Evolutionary conservation across 352 stramenopile species (phyloP), one percentile per base, ranked within the genome.

Genomic region (Pythium biforme): DNA sequence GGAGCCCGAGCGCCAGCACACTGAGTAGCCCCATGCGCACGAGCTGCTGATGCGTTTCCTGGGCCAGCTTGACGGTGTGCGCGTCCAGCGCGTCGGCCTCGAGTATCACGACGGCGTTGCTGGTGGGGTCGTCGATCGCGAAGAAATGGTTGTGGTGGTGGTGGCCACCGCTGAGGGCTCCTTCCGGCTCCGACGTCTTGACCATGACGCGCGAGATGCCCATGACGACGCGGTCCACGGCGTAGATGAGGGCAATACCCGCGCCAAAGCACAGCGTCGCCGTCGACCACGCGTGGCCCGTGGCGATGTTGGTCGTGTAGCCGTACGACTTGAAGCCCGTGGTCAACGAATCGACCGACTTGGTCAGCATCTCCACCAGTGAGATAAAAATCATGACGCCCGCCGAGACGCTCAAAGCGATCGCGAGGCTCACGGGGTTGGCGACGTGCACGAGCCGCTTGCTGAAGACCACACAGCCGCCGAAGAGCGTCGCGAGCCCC

Each of bases 1-100:
- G 95, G 45, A 98, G 65, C 4, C 75, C 91, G 51, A 98, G 97
- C 6, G 94, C 89, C 1, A 98, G 26, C 6, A 93, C 94, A 34
- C 89, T 97, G 31, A 94, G 83, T 19, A 97, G 29, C 15, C 91
- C 92, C 85, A 96, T 96, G 33, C 79, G 75, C 15, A 94, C 75
- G 25, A 98, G 73, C 55, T 40, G 34, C 6, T 11, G 34, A 5
- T 17, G 34, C 14, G 34, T 17, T 5, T 40, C 5, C 5, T 40
- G 5, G 9, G 6, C 34, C 5, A 70, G 69, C 11, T 77, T 54
- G 40, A 79, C 73, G 11, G 72, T 11, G 14, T 40, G 5, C 5
- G 15, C 6, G 5, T 67, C 20, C 43, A 29, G 2, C 22, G 4
- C 3, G 10, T 51, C 5, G 5, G 34, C 7, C 34, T 40, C 34